Conservation (phyloP, 164 flowering plant species). For the Brasenia schreberi region DNA sequence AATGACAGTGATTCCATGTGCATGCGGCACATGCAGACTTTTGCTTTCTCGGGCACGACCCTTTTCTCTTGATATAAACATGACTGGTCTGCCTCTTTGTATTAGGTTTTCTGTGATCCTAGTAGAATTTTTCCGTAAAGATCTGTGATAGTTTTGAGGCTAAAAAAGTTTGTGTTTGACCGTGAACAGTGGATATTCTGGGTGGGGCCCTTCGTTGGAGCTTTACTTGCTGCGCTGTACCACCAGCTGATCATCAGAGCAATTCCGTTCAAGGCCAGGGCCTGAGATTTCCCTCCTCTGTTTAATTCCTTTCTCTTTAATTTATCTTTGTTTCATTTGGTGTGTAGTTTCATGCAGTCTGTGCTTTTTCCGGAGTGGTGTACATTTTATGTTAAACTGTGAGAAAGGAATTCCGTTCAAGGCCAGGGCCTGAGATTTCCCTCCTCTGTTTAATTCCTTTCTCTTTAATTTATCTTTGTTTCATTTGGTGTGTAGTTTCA, state of each 20-base stretch:
- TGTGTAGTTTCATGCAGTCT: no score
- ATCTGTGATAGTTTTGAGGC: not conserved
- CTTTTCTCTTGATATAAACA: not conserved
- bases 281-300: not conserved
- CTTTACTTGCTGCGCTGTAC: slow-evolving; percentile 48
- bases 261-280: slow-evolving; percentile 39
- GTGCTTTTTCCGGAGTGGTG: no score
- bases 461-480: no score
- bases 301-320: not conserved
- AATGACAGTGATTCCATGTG: no score
- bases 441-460: not conserved
- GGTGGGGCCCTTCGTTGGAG: slow-evolving; percentile 61
- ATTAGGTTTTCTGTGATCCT: not conserved
- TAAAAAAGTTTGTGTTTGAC: not conserved
- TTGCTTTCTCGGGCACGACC: not conserved
- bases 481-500: no score
- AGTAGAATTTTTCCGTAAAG: not conserved
- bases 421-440: slow-evolving; percentile 14
- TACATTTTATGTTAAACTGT: no score
- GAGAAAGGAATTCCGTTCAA: slow-evolving; percentile 39
- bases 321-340: no score
- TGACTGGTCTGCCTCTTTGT: not conserved
- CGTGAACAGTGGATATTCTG: slow-evolving; percentile 42
- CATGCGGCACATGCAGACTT: not conserved
- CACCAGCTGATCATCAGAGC: slow-evolving; percentile 49